phyloP scores from a whole-genome alignment of 371 early-diverging fungal species.

The Mucor saturninus region DNA sequence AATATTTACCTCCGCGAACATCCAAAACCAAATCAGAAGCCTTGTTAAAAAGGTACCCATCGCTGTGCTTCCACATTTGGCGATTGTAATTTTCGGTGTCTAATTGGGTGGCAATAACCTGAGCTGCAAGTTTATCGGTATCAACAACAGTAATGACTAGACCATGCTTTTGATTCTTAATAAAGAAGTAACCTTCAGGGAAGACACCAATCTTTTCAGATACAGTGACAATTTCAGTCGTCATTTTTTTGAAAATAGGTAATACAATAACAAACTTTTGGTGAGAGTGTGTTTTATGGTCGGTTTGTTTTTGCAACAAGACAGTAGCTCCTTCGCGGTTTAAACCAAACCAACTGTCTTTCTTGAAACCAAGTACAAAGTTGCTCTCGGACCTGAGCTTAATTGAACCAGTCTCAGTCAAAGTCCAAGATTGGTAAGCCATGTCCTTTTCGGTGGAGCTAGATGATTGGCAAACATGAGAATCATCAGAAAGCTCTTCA shows the following conservation, averaged over 20 bases:
- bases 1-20: constrained; percentile 55
- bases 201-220: constrained; percentile 45
- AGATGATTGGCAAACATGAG: constrained; percentile 48
- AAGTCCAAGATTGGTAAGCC: constrained; percentile 36
- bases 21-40: constrained; percentile 62
- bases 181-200: constrained; percentile 65
- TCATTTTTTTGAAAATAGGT: constrained; percentile 44
- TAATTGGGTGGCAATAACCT: constrained; percentile 48
- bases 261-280: constrained; percentile 41
- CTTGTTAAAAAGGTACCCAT: constrained; percentile 62
- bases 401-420: constrained; percentile 32
- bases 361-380: constrained; percentile 53
- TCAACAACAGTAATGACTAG: constrained; percentile 52
- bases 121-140: constrained; percentile 28
- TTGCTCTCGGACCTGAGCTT: constrained; percentile 39
- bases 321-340: constrained; percentile 42
- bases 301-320: constrained; percentile 39
- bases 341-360: constrained; percentile 46
- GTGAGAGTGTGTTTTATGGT: constrained; percentile 25
- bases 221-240: constrained; percentile 20
- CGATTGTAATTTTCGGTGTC: constrained; percentile 49
- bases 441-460: constrained; percentile 18
- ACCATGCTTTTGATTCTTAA: constrained; percentile 58
- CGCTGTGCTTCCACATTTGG: constrained; percentile 61
- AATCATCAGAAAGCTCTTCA: constrained; percentile 51